Evolutionary conservation across 2,329 filamentous ascomycete genomes (phyloP).

Genomic region (Penicillium oxalicum): DNA sequence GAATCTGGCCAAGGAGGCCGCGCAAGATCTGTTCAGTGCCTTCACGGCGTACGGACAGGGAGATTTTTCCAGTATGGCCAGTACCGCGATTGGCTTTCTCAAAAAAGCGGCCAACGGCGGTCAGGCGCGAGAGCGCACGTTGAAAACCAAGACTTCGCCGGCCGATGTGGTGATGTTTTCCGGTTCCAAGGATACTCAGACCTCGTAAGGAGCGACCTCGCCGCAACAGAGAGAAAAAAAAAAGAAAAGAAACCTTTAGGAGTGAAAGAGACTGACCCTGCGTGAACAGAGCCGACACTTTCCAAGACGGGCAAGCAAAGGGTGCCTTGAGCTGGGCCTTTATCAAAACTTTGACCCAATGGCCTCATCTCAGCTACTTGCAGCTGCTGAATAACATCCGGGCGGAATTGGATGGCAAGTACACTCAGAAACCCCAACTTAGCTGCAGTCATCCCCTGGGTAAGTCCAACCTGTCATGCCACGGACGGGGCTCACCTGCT

Average conservation of each 20-base stretch:
- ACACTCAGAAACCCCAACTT: constrained; percentile 90
- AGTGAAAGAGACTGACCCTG: no score
- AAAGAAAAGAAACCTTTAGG: no score
- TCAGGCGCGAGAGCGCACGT: constrained; percentile 69
- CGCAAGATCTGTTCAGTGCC: constrained; percentile 57
- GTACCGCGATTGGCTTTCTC: constrained; percentile 73
- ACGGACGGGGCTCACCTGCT: constrained; percentile 5
- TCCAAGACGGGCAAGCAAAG: constrained; percentile 79
- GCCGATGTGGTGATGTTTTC: constrained; percentile 98
- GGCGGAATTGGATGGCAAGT: constrained; percentile 78
- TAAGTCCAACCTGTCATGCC: constrained; percentile 45
- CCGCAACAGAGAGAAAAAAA: not conserved
- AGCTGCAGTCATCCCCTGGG: constrained; percentile 94
- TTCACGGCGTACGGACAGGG: constrained; percentile 74
- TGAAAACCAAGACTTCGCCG: constrained; percentile 84
- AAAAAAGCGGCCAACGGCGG: constrained; percentile 81
- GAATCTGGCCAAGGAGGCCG: constrained; percentile 61
- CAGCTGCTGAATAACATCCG: constrained; percentile 91
- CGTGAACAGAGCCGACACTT: constrained; percentile 70
- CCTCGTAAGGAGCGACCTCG: constrained; percentile 37
- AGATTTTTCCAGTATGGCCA: constrained; percentile 74
- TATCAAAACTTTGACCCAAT: constrained; percentile 79
- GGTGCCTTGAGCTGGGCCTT: constrained; percentile 98
- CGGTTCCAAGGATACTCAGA: constrained; percentile 92
- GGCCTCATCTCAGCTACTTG: constrained; percentile 90